Percentiles rank a stretch among this genome's conserved stretches.
phyloP scores from a whole-genome alignment of 2,329 filamentous ascomycete species.

The Diaporthe australafricana region DNA sequence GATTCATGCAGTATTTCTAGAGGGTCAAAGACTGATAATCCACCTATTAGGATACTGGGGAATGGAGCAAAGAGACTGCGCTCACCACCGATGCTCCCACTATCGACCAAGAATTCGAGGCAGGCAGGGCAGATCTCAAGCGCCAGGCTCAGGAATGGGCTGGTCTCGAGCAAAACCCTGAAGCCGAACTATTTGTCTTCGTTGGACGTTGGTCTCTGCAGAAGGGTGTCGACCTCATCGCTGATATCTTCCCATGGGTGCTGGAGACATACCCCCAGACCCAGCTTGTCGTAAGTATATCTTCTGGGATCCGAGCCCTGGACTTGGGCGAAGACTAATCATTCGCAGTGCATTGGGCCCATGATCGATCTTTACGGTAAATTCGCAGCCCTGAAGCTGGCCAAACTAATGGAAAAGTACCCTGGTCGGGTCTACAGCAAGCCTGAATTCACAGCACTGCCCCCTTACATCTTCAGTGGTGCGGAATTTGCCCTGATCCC shows the following conservation, averaged over 20 bases:
- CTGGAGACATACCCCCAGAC: conserved; percentile 68
- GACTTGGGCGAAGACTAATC: not conserved
- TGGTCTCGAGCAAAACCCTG: conserved; percentile 68
- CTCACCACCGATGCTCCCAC: conserved; percentile 54
- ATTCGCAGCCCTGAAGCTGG: conserved; percentile 73
- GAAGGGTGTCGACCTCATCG: conserved; percentile 74
- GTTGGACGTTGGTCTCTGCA: conserved; percentile 78
- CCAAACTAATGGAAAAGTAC: conserved; percentile 73
- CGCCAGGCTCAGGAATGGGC: conserved; percentile 77
- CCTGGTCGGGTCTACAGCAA: conserved; percentile 74
- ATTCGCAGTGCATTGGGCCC: conserved; percentile 63
- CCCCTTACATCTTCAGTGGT: conserved; percentile 74
- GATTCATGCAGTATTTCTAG: too few species aligned
- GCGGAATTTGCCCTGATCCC: conserved; percentile 77
- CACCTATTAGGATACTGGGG: conserved; percentile 61
- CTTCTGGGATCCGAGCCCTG: too few species aligned
- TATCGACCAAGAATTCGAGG: conserved; percentile 67
- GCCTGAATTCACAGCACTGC: conserved; percentile 74
- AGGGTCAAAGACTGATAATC: not conserved
- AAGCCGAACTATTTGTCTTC: conserved; percentile 75
- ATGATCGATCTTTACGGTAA: conserved; percentile 75
- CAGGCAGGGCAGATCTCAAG: conserved; percentile 62
- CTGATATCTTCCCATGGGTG: conserved; percentile 72
- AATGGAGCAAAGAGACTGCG: conserved; percentile 63
- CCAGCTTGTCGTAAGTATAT: conserved; percentile 60